These are phyloP conservation scores for Tympanopsis confertula DNA, from an alignment of 2,329 filamentous ascomycete species.

Conservation along the genomic window DNA sequence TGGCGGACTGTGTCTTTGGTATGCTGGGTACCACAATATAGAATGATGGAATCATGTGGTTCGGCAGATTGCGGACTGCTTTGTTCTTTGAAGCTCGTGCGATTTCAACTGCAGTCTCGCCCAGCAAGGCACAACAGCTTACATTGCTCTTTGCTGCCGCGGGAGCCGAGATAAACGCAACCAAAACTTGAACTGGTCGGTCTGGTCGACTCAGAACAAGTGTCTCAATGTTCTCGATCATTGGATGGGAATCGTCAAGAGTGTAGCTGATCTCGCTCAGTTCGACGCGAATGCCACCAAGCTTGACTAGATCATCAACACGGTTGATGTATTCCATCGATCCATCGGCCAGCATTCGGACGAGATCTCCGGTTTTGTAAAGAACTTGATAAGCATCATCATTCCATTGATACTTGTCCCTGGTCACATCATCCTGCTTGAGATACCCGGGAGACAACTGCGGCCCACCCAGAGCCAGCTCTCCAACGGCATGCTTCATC, in stretches of 20 bases:
- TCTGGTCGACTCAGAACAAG: slow-evolving; percentile 17
- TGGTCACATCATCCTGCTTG: slow-evolving; percentile 8
- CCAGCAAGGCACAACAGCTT: not conserved
- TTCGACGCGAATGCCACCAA: slow-evolving; percentile 11
- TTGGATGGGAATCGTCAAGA: slow-evolving; percentile 15
- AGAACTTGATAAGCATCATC: slow-evolving; percentile 7
- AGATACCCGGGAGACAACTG: slow-evolving; percentile 17
- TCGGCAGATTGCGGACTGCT: slow-evolving; percentile 9
- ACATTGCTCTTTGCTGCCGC: slow-evolving; percentile 2
- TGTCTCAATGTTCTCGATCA: slow-evolving; percentile 22
- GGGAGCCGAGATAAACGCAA: slow-evolving; percentile 17
- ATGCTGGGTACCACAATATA: slow-evolving; percentile 15
- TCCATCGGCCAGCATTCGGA: slow-evolving; percentile 10
- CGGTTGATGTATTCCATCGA: slow-evolving; percentile 10
- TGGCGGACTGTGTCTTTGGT: slow-evolving; percentile 19
- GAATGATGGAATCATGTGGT: slow-evolving; percentile 21
- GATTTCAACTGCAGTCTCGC: slow-evolving; percentile 9
- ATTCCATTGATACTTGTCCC: slow-evolving; percentile 7
- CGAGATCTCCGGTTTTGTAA: slow-evolving; percentile 21
- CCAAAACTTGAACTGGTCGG: slow-evolving; percentile 19
- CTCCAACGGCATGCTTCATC: slow-evolving; percentile 43
- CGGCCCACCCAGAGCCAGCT: slow-evolving; percentile 49
- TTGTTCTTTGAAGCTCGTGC: slow-evolving; percentile 9
- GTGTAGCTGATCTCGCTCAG: slow-evolving; percentile 17
- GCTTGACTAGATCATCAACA: slow-evolving; percentile 11